Conservation (phyloP, 805 yeast genomes). For the Yarrowia divulgata region DNA sequence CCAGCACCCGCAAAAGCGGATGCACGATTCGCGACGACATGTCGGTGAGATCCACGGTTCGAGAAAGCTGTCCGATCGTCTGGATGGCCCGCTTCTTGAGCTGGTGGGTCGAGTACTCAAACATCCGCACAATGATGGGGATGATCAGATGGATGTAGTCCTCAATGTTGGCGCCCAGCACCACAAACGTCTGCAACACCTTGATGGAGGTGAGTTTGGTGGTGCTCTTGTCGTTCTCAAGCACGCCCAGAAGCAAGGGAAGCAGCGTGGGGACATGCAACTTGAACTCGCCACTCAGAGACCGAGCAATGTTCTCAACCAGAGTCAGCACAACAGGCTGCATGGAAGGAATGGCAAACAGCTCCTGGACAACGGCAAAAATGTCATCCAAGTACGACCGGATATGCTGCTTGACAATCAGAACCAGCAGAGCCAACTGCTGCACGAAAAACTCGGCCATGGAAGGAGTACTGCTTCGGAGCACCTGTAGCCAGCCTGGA, state of each 20-base stretch:
- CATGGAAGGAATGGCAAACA: constrained; percentile 65
- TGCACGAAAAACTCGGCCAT: constrained; percentile 88
- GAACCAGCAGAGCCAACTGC: constrained; percentile 79
- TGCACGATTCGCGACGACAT: constrained; percentile 92
- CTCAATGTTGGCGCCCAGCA: constrained; percentile 86
- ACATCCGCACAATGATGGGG: constrained; percentile 83
- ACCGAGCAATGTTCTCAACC: constrained; percentile 81
- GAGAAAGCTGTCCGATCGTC: constrained; percentile 81
- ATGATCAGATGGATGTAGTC: constrained; percentile 86
- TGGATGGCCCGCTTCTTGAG: constrained; percentile 78
- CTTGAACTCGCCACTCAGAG: constrained; percentile 92
- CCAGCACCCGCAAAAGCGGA: constrained; percentile 76
- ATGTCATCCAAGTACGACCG: constrained; percentile 81
- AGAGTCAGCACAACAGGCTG: constrained; percentile 82
- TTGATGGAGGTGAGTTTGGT: constrained; percentile 63
- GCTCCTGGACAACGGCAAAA: constrained; percentile 76
- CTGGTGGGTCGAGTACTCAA: constrained; percentile 69
- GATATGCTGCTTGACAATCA: constrained; percentile 88
- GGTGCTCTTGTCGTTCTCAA: constrained; percentile 64
- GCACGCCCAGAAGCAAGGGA: constrained; percentile 74
- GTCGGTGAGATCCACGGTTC: constrained; percentile 74
- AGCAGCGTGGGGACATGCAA: constrained; percentile 78
- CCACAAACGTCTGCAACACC: constrained; percentile 81
- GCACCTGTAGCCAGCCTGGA: constrained; percentile 84
- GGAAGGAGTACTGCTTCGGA: constrained; percentile 73